Evolutionary conservation across 2,329 filamentous ascomycete species (phyloP), one percentile per base, ranked within the genome.

Genomic region (Scedosporium apiospermum): DNA sequence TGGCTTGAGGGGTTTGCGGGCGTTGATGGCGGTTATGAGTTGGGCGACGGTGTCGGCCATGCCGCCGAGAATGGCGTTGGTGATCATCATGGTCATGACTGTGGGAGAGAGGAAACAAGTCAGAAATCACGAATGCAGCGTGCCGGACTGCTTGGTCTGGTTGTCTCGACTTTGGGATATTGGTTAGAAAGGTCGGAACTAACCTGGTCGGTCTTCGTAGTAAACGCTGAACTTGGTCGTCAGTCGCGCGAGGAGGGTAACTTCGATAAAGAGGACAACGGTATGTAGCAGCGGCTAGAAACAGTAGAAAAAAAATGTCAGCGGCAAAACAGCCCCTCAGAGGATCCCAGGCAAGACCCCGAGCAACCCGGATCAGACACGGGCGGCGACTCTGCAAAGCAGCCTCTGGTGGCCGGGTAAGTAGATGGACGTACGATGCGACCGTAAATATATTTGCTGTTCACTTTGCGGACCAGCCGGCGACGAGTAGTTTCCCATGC

Each of bases 41-140:
- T 99, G 95, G 64, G 95, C 95, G 58, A 96, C 91, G 41, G 95
- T 98, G 76, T 99, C 95, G 75, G 95, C 95, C 68, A 99, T 88
- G 69, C 95, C 95, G 77, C 91, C 92, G 64, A 99, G 86, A 63
- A 98, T 88, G 68, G 95, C 90, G 78, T 99, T 99, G 74, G 93
- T 96, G 72, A 97, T 91, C 93, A 99, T 99, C 76, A 96, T 99
- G 65, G 95, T 99, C 70, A 99, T 85, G 51, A 99, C 90, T 90
- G 72, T 64, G 27, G 7, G 34, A 38, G 2, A 42, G n/a, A 53
- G 14, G 16, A 55, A 62, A 7, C n/a, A n/a, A 2, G 60, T 62
- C 34, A 62, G 59, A 14, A 26, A 49, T 7, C 16, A 1, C 16
- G n/a, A 21, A 49, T 21, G 3, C 44, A 9, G 16, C 44, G 44